Evolutionary conservation across 2,329 filamentous ascomycete species (phyloP).

Genomic region (Sphaerulina musiva): DNA sequence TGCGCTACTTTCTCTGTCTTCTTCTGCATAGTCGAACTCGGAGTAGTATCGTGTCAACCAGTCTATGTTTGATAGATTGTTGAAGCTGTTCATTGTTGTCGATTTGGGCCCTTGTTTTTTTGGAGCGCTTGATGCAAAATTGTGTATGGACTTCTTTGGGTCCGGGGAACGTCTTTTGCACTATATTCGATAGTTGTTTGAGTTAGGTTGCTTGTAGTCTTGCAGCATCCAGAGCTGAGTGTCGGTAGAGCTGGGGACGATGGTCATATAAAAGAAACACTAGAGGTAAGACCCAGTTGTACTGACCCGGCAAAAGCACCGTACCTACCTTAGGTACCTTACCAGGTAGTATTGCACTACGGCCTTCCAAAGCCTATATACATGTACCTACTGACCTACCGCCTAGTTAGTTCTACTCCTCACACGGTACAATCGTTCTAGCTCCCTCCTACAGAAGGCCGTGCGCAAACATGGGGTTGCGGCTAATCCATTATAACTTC

Average conservation of each 20-base stretch:
- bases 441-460: not conserved
- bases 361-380: not conserved
- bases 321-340: no score
- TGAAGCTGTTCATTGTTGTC: not conserved
- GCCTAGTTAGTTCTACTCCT: not conserved
- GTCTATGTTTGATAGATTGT: not conserved
- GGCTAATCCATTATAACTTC: not conserved
- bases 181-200: not conserved
- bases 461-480: conserved; percentile 2
- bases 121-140: not conserved
- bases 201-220: no score
- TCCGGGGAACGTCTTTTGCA: no score
- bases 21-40: no score
- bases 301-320: conserved; percentile 8
- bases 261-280: no score
- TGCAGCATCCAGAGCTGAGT: no score
- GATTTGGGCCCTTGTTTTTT: no score
- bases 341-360: not conserved
- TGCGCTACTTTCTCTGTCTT: not conserved
- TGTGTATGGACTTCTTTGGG: no score
- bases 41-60: not conserved
- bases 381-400: no score
- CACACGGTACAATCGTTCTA: not conserved
- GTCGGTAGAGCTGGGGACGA: no score
- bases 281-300: no score